Base-by-base conservation (phyloP, 2,329 filamentous ascomycete genomes). In the Diaporthe ampelina region DNA sequence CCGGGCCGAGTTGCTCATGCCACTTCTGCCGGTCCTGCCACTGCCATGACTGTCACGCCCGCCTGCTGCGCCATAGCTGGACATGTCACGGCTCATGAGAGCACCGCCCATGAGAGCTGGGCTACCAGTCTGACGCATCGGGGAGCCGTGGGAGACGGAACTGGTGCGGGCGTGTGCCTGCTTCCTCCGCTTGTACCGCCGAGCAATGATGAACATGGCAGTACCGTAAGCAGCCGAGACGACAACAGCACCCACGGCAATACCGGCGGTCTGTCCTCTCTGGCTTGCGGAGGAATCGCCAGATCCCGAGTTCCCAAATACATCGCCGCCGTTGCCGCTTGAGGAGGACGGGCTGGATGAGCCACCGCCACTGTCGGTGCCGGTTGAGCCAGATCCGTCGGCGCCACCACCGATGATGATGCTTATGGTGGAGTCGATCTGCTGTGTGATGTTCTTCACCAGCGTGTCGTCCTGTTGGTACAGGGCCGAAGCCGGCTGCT, bases 161-260 rank as follows among this genome's bases (percentile, higher is more conserved):
- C 91, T 94, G 70, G 92, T 88, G 75, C 95, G 94, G 80, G 92
- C 90, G 85, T 97, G 94, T 68, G 91, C 87, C 81, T 93, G 90
- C 84, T 91, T 93, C 89, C 94, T 95, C 86, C 94, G 93, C 88
- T 95, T 94, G 89, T 98, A 98, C 75, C 95, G 91, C 76, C 95
- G 92, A 67, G 95, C 95, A 78, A 98, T 91, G 80, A 97, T 92
- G 86, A 98, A 96, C 95, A 98, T 98, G 82, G 94, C 95, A 17
- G 94, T 94, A 80, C 95, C 95, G 78, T 98, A 98, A n/a, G 95
- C 92, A 68, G 92, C 93, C 56, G 94, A 94, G 80, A 95, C 92
- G 57, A 90, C 90, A 43, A 95, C 91, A 35, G 94, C 93, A 79
- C 94, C 94, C 29, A 94, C 88, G 73, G 93, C 94, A 79, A 98